These are phyloP conservation scores for Chaetoceros tenuissimus DNA, from an alignment of 108 stramenopile species.

Conservation along the genomic window DNA sequence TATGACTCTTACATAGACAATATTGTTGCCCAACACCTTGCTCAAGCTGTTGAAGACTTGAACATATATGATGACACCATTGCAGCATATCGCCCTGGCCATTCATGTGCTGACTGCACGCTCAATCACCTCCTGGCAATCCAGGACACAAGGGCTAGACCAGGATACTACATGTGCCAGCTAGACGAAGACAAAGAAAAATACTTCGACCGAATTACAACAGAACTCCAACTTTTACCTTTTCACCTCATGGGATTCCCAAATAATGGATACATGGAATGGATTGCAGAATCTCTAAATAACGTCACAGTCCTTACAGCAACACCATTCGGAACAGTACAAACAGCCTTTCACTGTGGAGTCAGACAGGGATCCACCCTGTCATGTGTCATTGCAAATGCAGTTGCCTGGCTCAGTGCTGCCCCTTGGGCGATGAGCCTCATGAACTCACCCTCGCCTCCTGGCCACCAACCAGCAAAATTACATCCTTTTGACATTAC, in stretches of 20 bases:
- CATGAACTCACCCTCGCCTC: background rate
- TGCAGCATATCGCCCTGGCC: background rate
- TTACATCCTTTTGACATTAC: background rate
- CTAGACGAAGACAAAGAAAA: constrained; percentile 3
- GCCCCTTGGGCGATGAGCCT: background rate
- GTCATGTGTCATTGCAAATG: background rate
- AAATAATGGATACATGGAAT: background rate
- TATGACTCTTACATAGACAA: background rate
- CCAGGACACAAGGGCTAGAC: background rate
- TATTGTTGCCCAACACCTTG: background rate
- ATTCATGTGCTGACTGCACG: background rate
- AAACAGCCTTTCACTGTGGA: background rate
- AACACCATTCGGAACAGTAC: background rate
- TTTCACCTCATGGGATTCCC: background rate
- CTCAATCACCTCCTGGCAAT: background rate
- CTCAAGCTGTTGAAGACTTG: background rate
- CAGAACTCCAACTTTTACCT: background rate
- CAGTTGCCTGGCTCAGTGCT: background rate
- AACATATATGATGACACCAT: background rate
- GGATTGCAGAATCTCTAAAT: background rate
- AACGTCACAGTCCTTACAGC: background rate
- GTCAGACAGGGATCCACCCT: background rate
- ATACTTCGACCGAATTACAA: constrained; percentile 3
- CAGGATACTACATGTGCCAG: background rate
- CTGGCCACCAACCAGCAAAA: background rate